Percentiles rank a stretch among this genome's conserved stretches.
These are phyloP conservation scores for Termitomyces sp. DNA, from an alignment of 768 basidiomycete genomes.

Conservation along the genomic window DNA sequence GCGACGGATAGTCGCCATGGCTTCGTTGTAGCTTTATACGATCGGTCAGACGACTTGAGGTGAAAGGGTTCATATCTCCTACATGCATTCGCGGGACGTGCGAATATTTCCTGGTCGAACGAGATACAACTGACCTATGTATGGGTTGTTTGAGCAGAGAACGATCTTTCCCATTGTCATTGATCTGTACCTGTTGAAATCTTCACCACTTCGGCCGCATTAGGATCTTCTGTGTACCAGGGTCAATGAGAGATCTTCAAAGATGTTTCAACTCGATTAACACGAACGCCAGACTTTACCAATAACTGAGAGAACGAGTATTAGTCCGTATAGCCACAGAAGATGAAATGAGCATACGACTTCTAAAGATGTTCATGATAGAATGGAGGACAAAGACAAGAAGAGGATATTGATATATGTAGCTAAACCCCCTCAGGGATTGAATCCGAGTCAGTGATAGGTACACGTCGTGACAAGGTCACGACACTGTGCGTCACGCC, in stretches of 20 bases:
- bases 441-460: constrained; percentile 12
- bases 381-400: constrained; percentile 17
- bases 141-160: constrained; percentile 4
- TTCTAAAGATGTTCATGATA: constrained; percentile 83
- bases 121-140: constrained; percentile 75
- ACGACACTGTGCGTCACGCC: constrained; percentile 24
- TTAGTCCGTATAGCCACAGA: constrained; percentile 18
- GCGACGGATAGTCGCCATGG: constrained; percentile 90
- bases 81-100: constrained; percentile 97
- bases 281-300: constrained; percentile 94
- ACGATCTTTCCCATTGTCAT: not conserved
- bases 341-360: constrained; percentile 46
- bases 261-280: constrained; percentile 12
- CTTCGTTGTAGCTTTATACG: constrained; percentile 80
- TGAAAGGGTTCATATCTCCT: constrained; percentile 27
- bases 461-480: constrained; percentile 39
- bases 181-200: constrained; percentile 62
- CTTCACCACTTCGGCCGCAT: constrained; percentile 93
- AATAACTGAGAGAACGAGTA: constrained; percentile 51
- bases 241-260: constrained; percentile 23
- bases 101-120: constrained; percentile 90
- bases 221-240: constrained; percentile 73
- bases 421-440: not conserved
- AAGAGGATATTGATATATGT: no score
- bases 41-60: constrained; percentile 5